These are phyloP conservation scores for Psilocybe mexicana DNA, from an alignment of 1,284 basidiomycete species.

Conservation along the genomic window DNA sequence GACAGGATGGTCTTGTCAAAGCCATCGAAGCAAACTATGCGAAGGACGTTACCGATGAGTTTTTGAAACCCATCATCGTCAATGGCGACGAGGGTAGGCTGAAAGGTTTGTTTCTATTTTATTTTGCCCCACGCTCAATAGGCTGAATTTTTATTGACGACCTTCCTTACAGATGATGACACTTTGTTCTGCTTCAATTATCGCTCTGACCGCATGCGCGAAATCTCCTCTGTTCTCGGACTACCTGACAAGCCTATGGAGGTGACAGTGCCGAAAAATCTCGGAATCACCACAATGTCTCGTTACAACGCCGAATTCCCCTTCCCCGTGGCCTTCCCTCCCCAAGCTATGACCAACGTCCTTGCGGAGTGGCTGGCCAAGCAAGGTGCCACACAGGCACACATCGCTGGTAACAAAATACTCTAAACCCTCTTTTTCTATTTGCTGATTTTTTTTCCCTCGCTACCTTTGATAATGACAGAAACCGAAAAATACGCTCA, in stretches of 20 bases:
- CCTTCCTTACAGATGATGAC: constrained; percentile 50
- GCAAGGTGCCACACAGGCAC: constrained; percentile 79
- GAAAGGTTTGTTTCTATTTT: constrained; percentile 54
- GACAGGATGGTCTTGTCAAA: constrained; percentile 44
- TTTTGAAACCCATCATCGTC: constrained; percentile 89
- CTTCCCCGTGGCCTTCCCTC: constrained; percentile 86
- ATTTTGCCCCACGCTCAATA: not conserved
- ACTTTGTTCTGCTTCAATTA: constrained; percentile 95
- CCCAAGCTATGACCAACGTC: constrained; percentile 88
- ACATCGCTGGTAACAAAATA: constrained; percentile 68
- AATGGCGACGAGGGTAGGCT: constrained; percentile 78
- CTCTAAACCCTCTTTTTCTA: not conserved
- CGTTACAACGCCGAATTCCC: constrained; percentile 89
- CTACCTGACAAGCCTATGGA: constrained; percentile 82
- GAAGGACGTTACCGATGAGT: constrained; percentile 87
- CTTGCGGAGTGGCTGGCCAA: constrained; percentile 87
- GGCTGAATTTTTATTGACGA: not conserved
- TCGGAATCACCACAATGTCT: constrained; percentile 90
- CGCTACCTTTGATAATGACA: not conserved
- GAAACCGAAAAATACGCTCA: constrained; percentile 96
- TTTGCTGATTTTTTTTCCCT: not conserved
- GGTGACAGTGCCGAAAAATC: constrained; percentile 76
- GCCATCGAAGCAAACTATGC: constrained; percentile 76
- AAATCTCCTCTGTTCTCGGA: constrained; percentile 81
- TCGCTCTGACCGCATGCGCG: constrained; percentile 91